These are phyloP conservation scores for Babjeviella inositovora DNA, from an alignment of 805 yeast species.

Conservation along the genomic window DNA sequence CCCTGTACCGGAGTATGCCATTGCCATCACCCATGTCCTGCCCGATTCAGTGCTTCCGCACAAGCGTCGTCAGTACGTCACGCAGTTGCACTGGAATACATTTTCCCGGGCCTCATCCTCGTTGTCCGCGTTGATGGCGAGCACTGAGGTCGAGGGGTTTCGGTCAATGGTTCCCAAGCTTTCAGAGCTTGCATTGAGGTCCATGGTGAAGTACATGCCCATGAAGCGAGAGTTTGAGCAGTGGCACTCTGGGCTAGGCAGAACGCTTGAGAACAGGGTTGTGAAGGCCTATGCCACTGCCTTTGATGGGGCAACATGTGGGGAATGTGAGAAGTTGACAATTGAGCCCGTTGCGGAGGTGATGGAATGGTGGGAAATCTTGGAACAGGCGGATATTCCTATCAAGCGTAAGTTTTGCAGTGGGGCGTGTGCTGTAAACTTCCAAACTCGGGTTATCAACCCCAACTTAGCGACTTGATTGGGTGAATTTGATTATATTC, in stretches of 20 bases:
- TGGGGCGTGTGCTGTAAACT: conserved; percentile 24
- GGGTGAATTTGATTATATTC: no score
- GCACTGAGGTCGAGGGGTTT: conserved; percentile 1
- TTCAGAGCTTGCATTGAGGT: conserved; percentile 27
- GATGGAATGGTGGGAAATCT: conserved; percentile 54
- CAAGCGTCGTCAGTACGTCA: no score
- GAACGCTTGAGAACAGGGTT: conserved; percentile 23
- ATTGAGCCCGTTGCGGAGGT: conserved; percentile 44
- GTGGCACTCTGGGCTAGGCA: conserved; percentile 36
- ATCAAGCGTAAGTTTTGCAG: conserved; percentile 39
- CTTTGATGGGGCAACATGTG: conserved; percentile 32
- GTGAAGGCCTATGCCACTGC: conserved; percentile 38
- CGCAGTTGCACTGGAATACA: no score
- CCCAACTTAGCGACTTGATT: no score
- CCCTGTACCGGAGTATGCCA: conserved; percentile 11
- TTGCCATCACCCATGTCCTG: no score
- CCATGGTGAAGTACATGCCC: conserved; percentile 32
- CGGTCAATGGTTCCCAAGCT: conserved; percentile 22
- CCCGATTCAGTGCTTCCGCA: no score
- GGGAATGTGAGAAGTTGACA: conserved; percentile 26
- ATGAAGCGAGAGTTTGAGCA: conserved; percentile 33
- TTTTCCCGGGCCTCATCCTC: no score
- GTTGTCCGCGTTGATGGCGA: conserved; percentile 1
- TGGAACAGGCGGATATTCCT: conserved; percentile 30
- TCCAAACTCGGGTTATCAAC: no score